Evolutionary conservation across 1,284 basidiomycete genomes (phyloP).

Genomic region (Puccinia novopanici): DNA sequence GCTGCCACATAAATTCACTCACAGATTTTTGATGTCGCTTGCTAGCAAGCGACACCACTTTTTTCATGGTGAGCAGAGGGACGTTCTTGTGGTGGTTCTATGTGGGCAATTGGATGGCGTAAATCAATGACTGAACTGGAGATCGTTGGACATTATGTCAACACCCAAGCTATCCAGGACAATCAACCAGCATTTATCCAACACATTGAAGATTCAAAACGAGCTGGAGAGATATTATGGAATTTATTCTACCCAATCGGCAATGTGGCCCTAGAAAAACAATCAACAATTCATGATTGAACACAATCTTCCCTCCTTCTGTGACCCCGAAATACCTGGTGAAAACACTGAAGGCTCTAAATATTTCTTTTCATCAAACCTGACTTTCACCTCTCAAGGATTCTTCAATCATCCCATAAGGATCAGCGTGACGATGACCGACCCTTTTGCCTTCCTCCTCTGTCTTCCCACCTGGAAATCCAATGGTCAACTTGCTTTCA

Average conservation of each 20-base stretch:
- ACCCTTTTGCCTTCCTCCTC: not conserved
- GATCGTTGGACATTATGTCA: not conserved
- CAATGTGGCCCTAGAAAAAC: not conserved
- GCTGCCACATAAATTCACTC: too few relatives aligned
- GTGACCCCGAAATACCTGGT: not conserved
- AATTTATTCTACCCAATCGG: not conserved
- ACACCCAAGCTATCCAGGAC: not conserved
- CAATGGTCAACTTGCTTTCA: not conserved
- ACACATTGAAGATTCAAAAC: not conserved
- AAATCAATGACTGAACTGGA: not conserved
- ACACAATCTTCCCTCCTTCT: not conserved
- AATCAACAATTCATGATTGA: constrained; percentile 1
- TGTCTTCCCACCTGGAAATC: not conserved
- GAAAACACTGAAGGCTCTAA: not conserved
- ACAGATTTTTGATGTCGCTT: too few relatives aligned
- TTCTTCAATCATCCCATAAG: constrained; percentile 1
- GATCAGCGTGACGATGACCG: not conserved
- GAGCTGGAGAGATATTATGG: not conserved
- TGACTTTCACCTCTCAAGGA: not conserved
- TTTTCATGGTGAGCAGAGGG: too few relatives aligned
- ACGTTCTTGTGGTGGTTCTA: not conserved
- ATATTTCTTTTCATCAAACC: not conserved
- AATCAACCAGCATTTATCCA: not conserved
- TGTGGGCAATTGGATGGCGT: not conserved
- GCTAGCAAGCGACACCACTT: too few relatives aligned